Conservation (phyloP, 2,329 filamentous ascomycete species). For the Alternaria alternata region DNA sequence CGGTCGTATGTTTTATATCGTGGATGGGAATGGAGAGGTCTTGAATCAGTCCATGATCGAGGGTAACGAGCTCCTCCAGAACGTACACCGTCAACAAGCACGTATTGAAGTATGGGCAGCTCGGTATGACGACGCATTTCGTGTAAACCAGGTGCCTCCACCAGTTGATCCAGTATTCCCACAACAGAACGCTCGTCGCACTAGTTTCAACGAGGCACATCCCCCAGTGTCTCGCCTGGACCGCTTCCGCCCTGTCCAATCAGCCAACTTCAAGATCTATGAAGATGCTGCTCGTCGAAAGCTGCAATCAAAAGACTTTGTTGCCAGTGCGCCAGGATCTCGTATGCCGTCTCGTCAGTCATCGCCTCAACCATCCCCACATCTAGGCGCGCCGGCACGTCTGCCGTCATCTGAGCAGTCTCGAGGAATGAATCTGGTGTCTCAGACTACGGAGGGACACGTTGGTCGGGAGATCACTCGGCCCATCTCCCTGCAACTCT, state of each 20-base stretch:
- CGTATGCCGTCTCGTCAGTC: constrained; percentile 10
- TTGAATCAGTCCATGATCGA: not conserved
- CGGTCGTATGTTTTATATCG: constrained; percentile 1
- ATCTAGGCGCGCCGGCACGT: not conserved
- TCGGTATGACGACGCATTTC: not conserved
- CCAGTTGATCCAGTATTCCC: not conserved
- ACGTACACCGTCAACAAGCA: not conserved
- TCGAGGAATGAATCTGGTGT: not conserved
- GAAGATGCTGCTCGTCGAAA: not conserved
- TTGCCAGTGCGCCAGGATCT: constrained; percentile 10
- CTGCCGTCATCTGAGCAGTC: not conserved
- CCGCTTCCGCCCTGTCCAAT: not conserved
- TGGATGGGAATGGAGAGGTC: not conserved
- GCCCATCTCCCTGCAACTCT: not conserved
- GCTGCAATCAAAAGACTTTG: not conserved
- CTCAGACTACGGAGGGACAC: not conserved
- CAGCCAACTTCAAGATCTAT: not conserved
- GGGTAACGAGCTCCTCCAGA: not conserved
- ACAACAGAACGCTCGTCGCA: not conserved
- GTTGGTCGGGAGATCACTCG: not conserved
- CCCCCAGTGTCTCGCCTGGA: not conserved
- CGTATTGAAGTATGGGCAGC: not conserved
- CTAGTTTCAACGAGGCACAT: not conserved
- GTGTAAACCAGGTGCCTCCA: not conserved
- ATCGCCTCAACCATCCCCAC: not conserved